These are phyloP conservation scores for Breviolum minutum DNA, from an alignment of 73 alveolate genomes.

Conservation along the genomic window DNA sequence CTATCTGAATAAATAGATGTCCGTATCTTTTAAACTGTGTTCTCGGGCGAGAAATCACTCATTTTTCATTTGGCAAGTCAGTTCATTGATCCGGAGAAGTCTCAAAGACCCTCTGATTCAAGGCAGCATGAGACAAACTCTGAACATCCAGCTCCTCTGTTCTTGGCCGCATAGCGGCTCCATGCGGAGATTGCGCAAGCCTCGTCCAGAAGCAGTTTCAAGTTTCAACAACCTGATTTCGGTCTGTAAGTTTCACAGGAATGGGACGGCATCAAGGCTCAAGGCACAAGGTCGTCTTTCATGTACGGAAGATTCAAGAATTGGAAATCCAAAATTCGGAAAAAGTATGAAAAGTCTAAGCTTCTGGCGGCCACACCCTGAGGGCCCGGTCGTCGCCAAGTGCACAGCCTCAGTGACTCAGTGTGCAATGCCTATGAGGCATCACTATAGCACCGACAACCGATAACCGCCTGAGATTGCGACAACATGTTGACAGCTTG, in stretches of 20 bases:
- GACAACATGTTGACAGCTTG: constrained; percentile 58
- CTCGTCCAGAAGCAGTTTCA: not conserved
- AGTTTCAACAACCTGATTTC: not conserved
- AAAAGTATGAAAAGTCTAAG: not conserved
- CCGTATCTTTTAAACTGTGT: too few relatives aligned
- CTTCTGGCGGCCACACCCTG: constrained; percentile 47
- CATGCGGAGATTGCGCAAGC: constrained; percentile 74
- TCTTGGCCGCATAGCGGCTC: constrained; percentile 60
- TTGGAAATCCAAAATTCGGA: too few relatives aligned
- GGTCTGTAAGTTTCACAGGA: not conserved
- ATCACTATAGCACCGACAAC: not conserved
- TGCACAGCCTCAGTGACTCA: constrained; percentile 35
- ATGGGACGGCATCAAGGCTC: not conserved
- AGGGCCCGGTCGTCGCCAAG: constrained; percentile 73
- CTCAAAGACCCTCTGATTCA: too few relatives aligned
- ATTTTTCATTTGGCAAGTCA: not conserved
- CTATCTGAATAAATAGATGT: too few relatives aligned
- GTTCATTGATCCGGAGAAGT: not conserved
- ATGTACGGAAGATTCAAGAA: not conserved
- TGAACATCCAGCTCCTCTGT: not conserved
- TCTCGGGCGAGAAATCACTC: too few relatives aligned
- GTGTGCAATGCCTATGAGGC: not conserved
- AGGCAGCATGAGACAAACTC: too few relatives aligned
- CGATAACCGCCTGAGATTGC: not conserved
- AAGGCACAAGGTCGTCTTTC: not conserved